A percentile compares a stretch with the other conserved stretches of the same genome.
Evolutionary conservation across 257 asterid species (phyloP).

Genomic region (Phtheirospermum japonicum): DNA sequence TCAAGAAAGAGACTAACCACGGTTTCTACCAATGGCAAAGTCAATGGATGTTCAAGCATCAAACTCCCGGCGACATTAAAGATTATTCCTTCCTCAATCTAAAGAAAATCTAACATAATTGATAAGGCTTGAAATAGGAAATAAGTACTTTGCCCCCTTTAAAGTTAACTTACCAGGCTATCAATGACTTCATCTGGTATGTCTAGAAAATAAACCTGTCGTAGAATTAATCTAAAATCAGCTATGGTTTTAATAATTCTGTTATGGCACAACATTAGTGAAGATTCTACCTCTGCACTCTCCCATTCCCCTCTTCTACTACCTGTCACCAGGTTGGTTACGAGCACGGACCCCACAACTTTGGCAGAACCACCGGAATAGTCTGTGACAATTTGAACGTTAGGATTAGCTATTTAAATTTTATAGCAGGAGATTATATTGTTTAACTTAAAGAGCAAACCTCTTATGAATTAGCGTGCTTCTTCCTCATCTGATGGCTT

Average conservation of each 20-base stretch:
- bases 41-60: constrained; percentile 91
- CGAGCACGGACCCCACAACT: constrained; percentile 78
- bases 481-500: constrained; percentile 74
- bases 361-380: constrained; percentile 77
- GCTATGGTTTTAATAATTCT: background rate
- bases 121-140: constrained; percentile 27
- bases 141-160: background rate
- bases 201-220: constrained; percentile 82
- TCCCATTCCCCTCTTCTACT: constrained; percentile 75
- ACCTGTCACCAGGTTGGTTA: constrained; percentile 70
- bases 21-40: constrained; percentile 70
- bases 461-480: constrained; percentile 67
- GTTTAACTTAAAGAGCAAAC: constrained; percentile 33
- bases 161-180: constrained; percentile 56
- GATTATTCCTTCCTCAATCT: constrained; percentile 77
- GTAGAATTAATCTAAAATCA: constrained; percentile 21
- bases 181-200: constrained; percentile 79
- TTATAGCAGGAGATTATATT: background rate
- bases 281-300: constrained; percentile 82
- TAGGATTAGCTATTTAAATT: constrained; percentile 5
- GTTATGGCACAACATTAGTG: constrained; percentile 3
- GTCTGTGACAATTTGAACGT: constrained; percentile 39
- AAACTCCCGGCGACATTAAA: constrained; percentile 86
- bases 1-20: constrained; percentile 57
- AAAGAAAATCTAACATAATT: constrained; percentile 22